These are phyloP conservation scores for Fennellomyces sp. DNA, from an alignment of 371 early-diverging fungal genomes.

Conservation along the genomic window DNA sequence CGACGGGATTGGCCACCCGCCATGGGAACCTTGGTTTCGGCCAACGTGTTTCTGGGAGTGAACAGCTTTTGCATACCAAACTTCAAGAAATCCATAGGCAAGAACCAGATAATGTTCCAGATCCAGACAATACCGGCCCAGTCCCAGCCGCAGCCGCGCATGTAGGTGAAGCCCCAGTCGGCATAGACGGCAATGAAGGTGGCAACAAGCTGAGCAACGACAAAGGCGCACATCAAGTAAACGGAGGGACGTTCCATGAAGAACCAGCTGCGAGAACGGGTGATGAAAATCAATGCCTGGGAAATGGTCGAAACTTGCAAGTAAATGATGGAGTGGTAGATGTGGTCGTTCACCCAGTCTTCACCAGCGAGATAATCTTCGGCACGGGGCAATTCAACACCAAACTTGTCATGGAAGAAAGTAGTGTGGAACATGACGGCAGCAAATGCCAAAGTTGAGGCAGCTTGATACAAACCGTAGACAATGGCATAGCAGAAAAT, in stretches of 20 bases:
- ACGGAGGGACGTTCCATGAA: slow-evolving; percentile 60
- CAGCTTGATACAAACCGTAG: slow-evolving; percentile 49
- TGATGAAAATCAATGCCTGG: slow-evolving; percentile 64
- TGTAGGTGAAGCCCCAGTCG: slow-evolving; percentile 63
- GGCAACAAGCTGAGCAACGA: slow-evolving; percentile 60
- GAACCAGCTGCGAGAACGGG: slow-evolving; percentile 65
- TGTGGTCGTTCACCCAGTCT: slow-evolving; percentile 37
- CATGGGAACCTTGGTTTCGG: slow-evolving; percentile 36
- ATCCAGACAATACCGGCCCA: slow-evolving; percentile 74
- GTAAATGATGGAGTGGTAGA: slow-evolving; percentile 60
- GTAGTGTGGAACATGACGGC: slow-evolving; percentile 33
- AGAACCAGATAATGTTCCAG: slow-evolving; percentile 80
- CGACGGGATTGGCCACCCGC: slow-evolving; percentile 42
- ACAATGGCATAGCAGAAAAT: slow-evolving; percentile 51
- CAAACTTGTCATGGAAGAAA: slow-evolving; percentile 48
- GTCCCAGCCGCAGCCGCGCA: slow-evolving; percentile 61
- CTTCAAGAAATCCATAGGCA: slow-evolving; percentile 76
- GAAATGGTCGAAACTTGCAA: slow-evolving; percentile 63
- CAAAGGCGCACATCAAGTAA: slow-evolving; percentile 55
- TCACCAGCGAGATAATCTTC: slow-evolving; percentile 3
- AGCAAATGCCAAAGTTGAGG: slow-evolving; percentile 48
- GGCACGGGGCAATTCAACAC: slow-evolving; percentile 23
- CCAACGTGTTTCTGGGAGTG: slow-evolving; percentile 54
- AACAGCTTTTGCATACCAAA: slow-evolving; percentile 65
- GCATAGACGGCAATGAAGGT: slow-evolving; percentile 67